Base-by-base conservation (phyloP, 306 rosid species). In the Adenanthera pavonina region DNA sequence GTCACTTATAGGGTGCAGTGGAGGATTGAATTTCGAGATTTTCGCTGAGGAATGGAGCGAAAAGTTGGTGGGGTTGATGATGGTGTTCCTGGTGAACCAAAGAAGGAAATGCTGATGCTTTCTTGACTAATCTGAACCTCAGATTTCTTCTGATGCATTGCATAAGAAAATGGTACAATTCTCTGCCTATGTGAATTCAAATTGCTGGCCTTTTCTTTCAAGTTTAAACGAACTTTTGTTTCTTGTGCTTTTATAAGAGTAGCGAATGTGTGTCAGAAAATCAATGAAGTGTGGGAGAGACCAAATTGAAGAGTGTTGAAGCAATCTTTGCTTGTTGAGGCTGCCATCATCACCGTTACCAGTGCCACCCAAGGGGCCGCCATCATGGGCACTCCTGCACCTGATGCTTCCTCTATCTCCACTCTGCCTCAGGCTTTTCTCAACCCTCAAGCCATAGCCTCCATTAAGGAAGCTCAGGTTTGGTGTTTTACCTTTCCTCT, bases 111-210 rank as follows among this genome's bases (percentile, higher is more conserved):
- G 97, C 97, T 98, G 76, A 81, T 87, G 94, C 99, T 96, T 96
- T 92, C 99, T 88, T 92, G 92, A 89, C 99, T 97, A 97, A 96
- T 92, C 91, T 93, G 97, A 35, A 93, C 93, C 85, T 95, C 99
- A 64, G 98, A 96, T 93, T 93, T 96, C 97, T 96, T 93, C 84
- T 92, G 99, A 95, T 92, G 99, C 99, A 93, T 95, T 91, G 91
- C 93, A 91, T 88, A 85, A 34, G 70, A 69, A 47, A 69, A n/a
- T 6, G 20, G 67, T 41, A 17, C 47, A n/a, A 36, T 35, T 46
- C 36, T 20, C 76, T 41, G 6, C n/a, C 38, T 40, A 68, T 60
- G 15, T 25, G 38, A 25, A 25, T 30, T 40, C 40, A 25, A 60
- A 60, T 60, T 9, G 13, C 64, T 0, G 3, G 2, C 61, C n/a